phyloP scores from a whole-genome alignment of 495 filamentous ascomycete genomes.

The Neurospora sp. region DNA sequence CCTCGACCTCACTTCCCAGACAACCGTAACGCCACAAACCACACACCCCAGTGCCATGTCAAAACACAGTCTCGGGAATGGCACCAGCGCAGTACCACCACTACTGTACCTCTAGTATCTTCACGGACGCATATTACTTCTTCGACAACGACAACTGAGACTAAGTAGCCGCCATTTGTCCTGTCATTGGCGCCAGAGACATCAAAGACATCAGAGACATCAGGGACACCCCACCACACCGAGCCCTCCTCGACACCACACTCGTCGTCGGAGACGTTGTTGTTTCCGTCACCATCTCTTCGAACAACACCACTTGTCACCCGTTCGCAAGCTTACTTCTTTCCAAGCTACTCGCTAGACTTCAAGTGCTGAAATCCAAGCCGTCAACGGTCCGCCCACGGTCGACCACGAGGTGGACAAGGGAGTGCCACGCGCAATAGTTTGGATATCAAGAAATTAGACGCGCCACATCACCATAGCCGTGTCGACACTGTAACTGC shows the following conservation, averaged over 20 bases:
- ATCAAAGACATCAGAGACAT: background rate
- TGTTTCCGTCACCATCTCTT: background rate
- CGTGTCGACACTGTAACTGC: background rate
- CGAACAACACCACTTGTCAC: background rate
- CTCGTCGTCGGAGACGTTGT: background rate
- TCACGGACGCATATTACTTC: background rate
- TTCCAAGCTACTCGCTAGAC: background rate
- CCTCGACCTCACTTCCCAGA: background rate
- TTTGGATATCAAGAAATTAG: background rate
- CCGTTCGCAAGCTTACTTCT: background rate
- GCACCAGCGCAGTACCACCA: background rate
- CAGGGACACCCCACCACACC: background rate
- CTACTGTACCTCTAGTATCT: background rate
- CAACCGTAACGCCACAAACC: background rate
- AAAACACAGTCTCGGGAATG: background rate
- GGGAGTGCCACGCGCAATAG: background rate
- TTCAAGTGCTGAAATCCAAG: background rate
- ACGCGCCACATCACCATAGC: background rate
- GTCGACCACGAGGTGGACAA: background rate
- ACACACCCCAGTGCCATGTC: background rate
- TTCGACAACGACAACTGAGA: background rate
- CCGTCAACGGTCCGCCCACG: background rate
- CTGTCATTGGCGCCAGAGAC: background rate
- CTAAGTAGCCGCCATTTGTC: background rate
- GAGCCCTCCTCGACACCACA: background rate